Percentiles rank a stretch among this genome's conserved stretches.
These are phyloP conservation scores for Hypoxylon lienhwacheense DNA, from an alignment of 495 filamentous ascomycete genomes.

Conservation along the genomic window DNA sequence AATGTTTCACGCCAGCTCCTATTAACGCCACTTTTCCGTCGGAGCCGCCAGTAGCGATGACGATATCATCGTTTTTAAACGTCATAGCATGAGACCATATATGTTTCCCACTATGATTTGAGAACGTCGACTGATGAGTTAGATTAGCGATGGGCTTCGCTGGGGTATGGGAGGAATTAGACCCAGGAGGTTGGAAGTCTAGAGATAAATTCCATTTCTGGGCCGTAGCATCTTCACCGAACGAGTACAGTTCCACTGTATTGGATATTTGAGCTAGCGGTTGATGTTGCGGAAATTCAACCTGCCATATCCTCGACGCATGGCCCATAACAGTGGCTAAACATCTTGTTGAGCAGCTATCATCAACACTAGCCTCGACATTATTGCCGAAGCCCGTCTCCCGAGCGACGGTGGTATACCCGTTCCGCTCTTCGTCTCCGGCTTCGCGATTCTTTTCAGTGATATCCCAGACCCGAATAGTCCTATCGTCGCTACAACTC, in stretches of 20 bases:
- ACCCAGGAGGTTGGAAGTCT: constrained; percentile 4
- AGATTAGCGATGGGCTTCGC: constrained; percentile 43
- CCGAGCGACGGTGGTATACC: constrained; percentile 39
- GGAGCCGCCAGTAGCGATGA: constrained; percentile 80
- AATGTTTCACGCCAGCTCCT: constrained; percentile 19
- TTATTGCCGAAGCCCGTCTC: constrained; percentile 55
- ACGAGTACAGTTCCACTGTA: constrained; percentile 61
- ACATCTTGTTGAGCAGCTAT: constrained; percentile 34
- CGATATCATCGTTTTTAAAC: constrained; percentile 27
- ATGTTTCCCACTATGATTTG: constrained; percentile 81
- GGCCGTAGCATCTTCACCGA: constrained; percentile 76
- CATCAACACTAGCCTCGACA: constrained; percentile 31
- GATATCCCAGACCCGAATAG: constrained; percentile 87
- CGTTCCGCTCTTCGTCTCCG: neutral
- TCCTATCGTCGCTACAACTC: constrained; percentile 95
- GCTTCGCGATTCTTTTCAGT: constrained; percentile 35
- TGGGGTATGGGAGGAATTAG: constrained; percentile 2
- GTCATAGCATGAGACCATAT: constrained; percentile 75
- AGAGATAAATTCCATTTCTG: constrained; percentile 66
- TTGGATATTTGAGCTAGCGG: constrained; percentile 31
- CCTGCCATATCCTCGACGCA: constrained; percentile 84
- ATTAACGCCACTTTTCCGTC: constrained; percentile 66
- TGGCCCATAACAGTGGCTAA: constrained; percentile 80
- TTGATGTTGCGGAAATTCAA: constrained; percentile 58
- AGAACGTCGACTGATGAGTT: constrained; percentile 53